Evolutionary conservation across 306 rosid genomes (phyloP), one percentile per base, ranked within the genome.

Genomic region (Spatholobus suberectus): DNA sequence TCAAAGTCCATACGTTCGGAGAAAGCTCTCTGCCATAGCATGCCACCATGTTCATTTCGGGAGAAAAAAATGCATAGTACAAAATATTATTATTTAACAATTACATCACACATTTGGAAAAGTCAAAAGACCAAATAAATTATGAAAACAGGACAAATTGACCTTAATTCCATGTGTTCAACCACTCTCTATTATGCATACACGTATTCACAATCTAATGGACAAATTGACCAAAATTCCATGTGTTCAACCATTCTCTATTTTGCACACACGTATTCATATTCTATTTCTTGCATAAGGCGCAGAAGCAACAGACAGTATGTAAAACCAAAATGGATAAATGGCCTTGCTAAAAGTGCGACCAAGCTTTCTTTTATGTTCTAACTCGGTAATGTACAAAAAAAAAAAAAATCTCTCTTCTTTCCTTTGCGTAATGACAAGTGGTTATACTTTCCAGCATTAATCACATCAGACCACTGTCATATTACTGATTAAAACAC

Each of bases 341-440:
- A 69, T 41, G 54, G 40, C 41, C 62, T 57, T n/a, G 11, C 51
- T 43, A 57, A 70, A 57, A 40, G 34, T 27, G 27, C 61, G 14
- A 41, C 17, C 41, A 1, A 79, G 10, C 38, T 43, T 41, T 43
- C 67, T 17, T 71, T 4, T 49, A 47, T 12, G 69, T 74, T 73
- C 34, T 23, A 57, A 57, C 67, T 69, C 0, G 14, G 66, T 8
- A 67, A 44, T 68, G 72, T 34, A 62, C n/a, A n/a, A 44, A 76
- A 54, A 18, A 55, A 20, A 57, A 1, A 23, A 9, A 8, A 20
- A 21, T 34, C 47, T n/a, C 32, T 3, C 69, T 46, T 57, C 76
- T 59, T 76, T 70, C 57, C 26, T 63, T 76, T 65, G 76, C 77
- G 17, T 11, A 66, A 57, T 57, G 81, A 67, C 58, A 34, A 10